These are phyloP conservation scores for Cydonia oblonga DNA, from an alignment of 331 rosid species.

Conservation along the genomic window DNA sequence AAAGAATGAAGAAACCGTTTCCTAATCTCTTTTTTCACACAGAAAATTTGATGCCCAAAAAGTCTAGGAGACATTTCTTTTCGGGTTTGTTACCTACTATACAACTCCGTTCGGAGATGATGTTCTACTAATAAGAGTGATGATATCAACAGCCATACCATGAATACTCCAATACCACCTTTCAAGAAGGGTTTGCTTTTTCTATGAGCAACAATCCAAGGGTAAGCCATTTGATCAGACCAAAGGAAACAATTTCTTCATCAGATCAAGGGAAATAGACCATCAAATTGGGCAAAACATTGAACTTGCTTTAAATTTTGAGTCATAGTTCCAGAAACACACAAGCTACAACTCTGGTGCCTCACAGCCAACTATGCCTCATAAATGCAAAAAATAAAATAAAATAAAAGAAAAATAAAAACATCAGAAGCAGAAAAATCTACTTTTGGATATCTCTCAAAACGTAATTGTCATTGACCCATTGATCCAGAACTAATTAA, in stretches of 20 bases:
- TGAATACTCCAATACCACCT: no score
- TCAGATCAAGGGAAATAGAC: neutral
- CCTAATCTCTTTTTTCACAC: neutral
- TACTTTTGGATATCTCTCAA: neutral
- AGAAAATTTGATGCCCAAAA: neutral
- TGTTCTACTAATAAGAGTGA: no score
- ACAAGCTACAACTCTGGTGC: neutral
- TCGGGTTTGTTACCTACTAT: no score
- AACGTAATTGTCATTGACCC: no score
- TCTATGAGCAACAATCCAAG: neutral
- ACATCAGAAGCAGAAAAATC: neutral
- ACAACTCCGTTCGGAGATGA: no score
- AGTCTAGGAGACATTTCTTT: neutral
- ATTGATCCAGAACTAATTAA: neutral
- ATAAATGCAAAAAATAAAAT: neutral
- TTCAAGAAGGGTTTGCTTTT: neutral
- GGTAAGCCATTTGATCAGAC: no score
- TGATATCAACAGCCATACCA: no score
- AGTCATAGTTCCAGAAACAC: neutral
- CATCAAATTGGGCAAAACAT: no score
- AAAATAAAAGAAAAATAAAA: no score
- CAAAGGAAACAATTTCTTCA: no score
- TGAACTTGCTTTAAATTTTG: neutral
- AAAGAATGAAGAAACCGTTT: neutral
- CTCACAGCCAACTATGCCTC: neutral